phyloP scores from a whole-genome alignment of 208 protist species.

The Leishmania lainsoni region DNA sequence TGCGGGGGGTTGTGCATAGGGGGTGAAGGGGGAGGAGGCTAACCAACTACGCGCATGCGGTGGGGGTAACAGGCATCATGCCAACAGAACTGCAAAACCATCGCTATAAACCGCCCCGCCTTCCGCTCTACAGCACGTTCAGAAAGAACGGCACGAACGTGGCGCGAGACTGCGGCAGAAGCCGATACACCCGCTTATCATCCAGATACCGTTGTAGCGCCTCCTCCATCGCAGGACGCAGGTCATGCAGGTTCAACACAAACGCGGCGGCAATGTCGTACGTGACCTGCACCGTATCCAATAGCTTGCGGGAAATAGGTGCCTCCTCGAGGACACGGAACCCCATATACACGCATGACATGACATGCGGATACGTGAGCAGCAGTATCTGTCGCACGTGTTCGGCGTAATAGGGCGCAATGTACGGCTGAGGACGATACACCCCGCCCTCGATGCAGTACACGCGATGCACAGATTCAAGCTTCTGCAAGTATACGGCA shows the following conservation, averaged over 20 bases:
- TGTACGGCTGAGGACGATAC: slow-evolving; percentile 68
- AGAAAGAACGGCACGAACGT: slow-evolving; percentile 66
- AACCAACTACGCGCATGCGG: background rate
- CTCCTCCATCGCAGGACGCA: slow-evolving; percentile 60
- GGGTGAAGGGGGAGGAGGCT: background rate
- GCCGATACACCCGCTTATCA: slow-evolving; percentile 49
- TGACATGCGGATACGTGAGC: slow-evolving; percentile 66
- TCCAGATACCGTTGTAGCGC: slow-evolving; percentile 52
- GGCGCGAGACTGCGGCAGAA: slow-evolving; percentile 47
- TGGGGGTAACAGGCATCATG: no score
- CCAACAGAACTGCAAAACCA: background rate
- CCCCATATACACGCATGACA: slow-evolving; percentile 69
- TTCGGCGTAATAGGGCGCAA: slow-evolving; percentile 81
- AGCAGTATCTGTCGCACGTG: slow-evolving; percentile 83
- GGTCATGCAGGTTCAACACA: slow-evolving; percentile 61
- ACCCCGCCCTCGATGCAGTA: slow-evolving; percentile 46
- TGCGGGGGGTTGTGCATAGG: background rate
- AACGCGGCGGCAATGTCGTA: slow-evolving; percentile 78
- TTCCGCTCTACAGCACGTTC: slow-evolving; percentile 48
- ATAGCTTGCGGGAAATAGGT: slow-evolving; percentile 57
- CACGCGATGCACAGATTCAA: slow-evolving; percentile 66
- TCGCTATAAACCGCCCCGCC: background rate
- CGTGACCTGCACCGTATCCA: slow-evolving; percentile 62
- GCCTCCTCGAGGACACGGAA: slow-evolving; percentile 71
- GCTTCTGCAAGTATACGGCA: slow-evolving; percentile 42